These are phyloP conservation scores for Podospora bellae-mahoneyi DNA, from an alignment of 495 filamentous ascomycete genomes.

Conservation along the genomic window DNA sequence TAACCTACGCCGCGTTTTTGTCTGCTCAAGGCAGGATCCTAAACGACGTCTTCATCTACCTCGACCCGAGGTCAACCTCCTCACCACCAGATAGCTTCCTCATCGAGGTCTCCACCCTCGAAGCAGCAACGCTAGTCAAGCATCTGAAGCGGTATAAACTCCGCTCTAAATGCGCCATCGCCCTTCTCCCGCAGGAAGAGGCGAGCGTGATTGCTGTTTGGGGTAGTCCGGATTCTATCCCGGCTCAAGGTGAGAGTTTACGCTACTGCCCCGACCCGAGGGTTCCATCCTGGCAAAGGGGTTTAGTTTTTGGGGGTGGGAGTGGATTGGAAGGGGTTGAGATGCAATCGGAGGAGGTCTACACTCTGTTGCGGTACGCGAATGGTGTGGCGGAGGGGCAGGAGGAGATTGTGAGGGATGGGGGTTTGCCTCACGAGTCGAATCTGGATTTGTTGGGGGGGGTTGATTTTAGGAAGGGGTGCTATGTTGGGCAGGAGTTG, in stretches of 20 bases:
- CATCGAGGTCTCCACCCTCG: constrained; percentile 73
- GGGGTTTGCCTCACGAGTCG: constrained; percentile 73
- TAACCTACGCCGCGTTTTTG: constrained; percentile 78
- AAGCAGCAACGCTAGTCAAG: constrained; percentile 56
- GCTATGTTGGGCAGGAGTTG: constrained; percentile 94
- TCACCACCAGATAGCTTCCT: constrained; percentile 52
- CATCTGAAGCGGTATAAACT: constrained; percentile 83
- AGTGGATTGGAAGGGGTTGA: background rate
- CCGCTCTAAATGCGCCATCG: constrained; percentile 69
- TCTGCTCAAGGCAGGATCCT: constrained; percentile 79
- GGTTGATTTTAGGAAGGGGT: constrained; percentile 92
- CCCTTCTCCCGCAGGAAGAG: constrained; percentile 60
- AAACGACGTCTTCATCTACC: constrained; percentile 88
- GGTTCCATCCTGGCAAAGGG: background rate
- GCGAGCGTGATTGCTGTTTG: constrained; percentile 65
- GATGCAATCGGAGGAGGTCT: background rate
- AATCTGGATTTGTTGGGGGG: constrained; percentile 80
- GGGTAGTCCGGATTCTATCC: constrained; percentile 26
- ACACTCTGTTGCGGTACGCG: constrained; percentile 51
- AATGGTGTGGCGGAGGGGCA: constrained; percentile 82
- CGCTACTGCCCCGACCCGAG: background rate
- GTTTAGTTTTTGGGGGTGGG: background rate
- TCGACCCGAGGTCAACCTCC: constrained; percentile 34
- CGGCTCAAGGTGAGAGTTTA: background rate
- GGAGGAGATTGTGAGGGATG: constrained; percentile 63